Evolutionary conservation across 2,329 filamentous ascomycete genomes (phyloP).

Genomic region (Ceratocystis cubensis): DNA sequence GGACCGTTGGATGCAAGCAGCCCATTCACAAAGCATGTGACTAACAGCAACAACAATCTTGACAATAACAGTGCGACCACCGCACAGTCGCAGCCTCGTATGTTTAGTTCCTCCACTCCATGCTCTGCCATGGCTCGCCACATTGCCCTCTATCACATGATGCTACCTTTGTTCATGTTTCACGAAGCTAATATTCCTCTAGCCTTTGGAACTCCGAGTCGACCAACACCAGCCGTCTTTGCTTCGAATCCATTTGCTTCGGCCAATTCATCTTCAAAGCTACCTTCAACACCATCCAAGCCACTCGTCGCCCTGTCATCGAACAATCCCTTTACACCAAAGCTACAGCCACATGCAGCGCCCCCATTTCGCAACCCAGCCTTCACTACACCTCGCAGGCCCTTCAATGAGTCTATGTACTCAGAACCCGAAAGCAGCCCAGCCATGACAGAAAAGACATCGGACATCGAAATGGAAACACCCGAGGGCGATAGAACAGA

Average conservation of each 20-base stretch:
- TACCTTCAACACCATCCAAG: conserved; percentile 32
- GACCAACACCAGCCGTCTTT: conserved; percentile 22
- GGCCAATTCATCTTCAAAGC: conserved; percentile 22
- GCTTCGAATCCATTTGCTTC: conserved; percentile 30
- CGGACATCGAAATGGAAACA: conserved; percentile 32
- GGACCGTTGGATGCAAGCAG: conserved; percentile 49
- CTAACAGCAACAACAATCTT: conserved; percentile 25
- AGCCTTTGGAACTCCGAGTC: conserved; percentile 7
- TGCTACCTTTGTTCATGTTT: too few relatives aligned
- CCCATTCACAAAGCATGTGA: conserved; percentile 36
- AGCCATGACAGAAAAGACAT: conserved; percentile 44
- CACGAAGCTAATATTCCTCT: too few relatives aligned
- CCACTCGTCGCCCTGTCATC: conserved; percentile 27
- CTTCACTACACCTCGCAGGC: conserved; percentile 50
- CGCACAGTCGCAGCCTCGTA: background rate
- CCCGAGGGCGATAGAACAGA: conserved; percentile 19
- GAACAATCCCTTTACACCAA: conserved; percentile 1
- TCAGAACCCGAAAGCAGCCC: conserved; percentile 52
- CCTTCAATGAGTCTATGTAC: conserved; percentile 40
- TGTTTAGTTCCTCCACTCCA: background rate
- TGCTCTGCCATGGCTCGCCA: background rate
- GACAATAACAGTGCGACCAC: background rate
- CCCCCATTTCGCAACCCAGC: conserved; percentile 50
- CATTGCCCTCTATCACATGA: background rate
- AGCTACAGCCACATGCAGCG: conserved; percentile 26